phyloP scores from a whole-genome alignment of 1,139 yeast genomes.

The Geotrichum aggregatum region DNA sequence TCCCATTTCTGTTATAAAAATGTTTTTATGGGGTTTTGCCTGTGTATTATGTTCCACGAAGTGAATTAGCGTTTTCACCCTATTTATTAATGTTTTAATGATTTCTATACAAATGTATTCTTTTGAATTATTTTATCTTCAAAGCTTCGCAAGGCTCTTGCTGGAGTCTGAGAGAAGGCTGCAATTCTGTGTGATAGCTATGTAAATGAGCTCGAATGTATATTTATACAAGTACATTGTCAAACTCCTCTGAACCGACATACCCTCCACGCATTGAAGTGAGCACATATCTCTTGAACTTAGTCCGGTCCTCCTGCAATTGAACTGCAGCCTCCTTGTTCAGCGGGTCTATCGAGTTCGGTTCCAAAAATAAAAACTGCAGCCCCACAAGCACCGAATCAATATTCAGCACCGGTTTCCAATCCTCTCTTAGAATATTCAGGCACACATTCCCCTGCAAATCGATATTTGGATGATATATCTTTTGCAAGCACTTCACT shows the following conservation, averaged over 20 bases:
- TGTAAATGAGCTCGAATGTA: too few species aligned
- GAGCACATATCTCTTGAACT: conserved; percentile 57
- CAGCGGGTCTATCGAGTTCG: conserved; percentile 87
- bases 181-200: too few species aligned
- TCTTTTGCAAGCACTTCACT: conserved; percentile 63
- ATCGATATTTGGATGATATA: conserved; percentile 94
- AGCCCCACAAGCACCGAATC: conserved; percentile 74
- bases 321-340: conserved; percentile 84
- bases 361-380: conserved; percentile 80
- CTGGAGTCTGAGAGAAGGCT: too few species aligned
- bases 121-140: not conserved
- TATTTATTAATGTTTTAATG: conserved; percentile 20
- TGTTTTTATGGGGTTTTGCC: conserved; percentile 20
- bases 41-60: conserved; percentile 24
- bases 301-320: conserved; percentile 53
- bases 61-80: conserved; percentile 22
- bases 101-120: not conserved
- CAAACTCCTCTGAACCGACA: conserved; percentile 59
- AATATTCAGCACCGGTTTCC: conserved; percentile 90
- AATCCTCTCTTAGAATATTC: conserved; percentile 86
- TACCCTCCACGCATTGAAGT: conserved; percentile 69
- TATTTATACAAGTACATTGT: conserved; percentile 44
- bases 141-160: too few species aligned
- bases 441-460: conserved; percentile 85
- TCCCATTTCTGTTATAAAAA: conserved; percentile 16